A percentile compares a stretch with the other conserved stretches of the same genome.
phyloP scores from a whole-genome alignment of 2,329 filamentous ascomycete genomes.

The Orbilia brochopaga region DNA sequence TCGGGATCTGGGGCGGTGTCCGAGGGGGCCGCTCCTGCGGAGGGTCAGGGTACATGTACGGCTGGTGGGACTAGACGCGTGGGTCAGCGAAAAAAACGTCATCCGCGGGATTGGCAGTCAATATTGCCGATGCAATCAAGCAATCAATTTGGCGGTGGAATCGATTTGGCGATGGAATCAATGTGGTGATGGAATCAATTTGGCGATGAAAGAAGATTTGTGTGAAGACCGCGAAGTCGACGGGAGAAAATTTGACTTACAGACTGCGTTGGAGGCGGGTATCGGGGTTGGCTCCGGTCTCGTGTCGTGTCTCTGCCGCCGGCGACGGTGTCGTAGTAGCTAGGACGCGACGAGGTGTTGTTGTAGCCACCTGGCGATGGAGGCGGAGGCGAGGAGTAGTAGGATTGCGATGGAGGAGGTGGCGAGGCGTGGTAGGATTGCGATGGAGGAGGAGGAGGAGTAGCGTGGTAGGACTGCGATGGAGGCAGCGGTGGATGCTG shows the following conservation, averaged over 20 bases:
- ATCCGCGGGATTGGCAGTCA: not conserved
- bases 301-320: slow-evolving; percentile 43
- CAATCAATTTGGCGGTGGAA: slow-evolving; percentile 13
- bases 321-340: slow-evolving; percentile 49
- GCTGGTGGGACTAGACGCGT: slow-evolving; percentile 31
- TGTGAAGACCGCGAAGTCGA: no score
- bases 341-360: slow-evolving; percentile 54
- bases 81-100: slow-evolving; percentile 10
- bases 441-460: slow-evolving; percentile 55
- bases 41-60: slow-evolving; percentile 46
- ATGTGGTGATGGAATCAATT: not conserved
- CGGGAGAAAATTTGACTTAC: slow-evolving; percentile 11
- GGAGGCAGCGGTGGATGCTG: slow-evolving; percentile 28
- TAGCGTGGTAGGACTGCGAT: slow-evolving; percentile 49
- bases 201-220: not conserved
- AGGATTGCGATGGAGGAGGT: slow-evolving; percentile 26
- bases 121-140: not conserved
- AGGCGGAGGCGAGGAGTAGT: slow-evolving; percentile 53
- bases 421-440: slow-evolving; percentile 51
- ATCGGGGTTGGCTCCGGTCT: slow-evolving; percentile 40
- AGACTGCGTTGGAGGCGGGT: slow-evolving; percentile 28
- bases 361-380: slow-evolving; percentile 57
- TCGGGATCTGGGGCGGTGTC: slow-evolving; percentile 45
- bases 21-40: slow-evolving; percentile 43
- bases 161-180: slow-evolving; percentile 7